phyloP scores from a whole-genome alignment of 1,284 basidiomycete genomes.

The Somion occarium region DNA sequence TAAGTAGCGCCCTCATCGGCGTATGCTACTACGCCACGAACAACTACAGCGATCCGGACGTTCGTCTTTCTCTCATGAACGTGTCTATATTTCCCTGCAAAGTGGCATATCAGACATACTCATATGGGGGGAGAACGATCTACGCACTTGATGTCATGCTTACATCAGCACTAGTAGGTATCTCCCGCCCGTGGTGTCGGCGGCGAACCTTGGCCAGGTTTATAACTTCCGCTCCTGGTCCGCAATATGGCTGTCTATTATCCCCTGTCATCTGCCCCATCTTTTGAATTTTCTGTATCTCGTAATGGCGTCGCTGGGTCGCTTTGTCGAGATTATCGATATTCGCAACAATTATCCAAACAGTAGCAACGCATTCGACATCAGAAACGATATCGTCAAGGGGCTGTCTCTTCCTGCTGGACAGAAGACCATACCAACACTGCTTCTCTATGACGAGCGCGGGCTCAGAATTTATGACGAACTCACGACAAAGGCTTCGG shows the following conservation, averaged over 20 bases:
- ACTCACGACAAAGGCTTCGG: constrained; percentile 76
- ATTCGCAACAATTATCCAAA: constrained; percentile 32
- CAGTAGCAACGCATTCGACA: constrained; percentile 13
- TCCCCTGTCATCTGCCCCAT: neutral
- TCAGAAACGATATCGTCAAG: constrained; percentile 40
- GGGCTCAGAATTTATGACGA: constrained; percentile 82
- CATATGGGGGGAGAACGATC: too few species aligned
- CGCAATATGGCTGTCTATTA: neutral
- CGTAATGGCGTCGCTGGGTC: neutral
- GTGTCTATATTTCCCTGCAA: too few species aligned
- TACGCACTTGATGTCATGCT: constrained; percentile 3
- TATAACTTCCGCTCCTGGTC: neutral
- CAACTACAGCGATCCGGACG: too few species aligned
- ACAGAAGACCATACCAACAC: constrained; percentile 72
- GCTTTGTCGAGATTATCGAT: constrained; percentile 43
- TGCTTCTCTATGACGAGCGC: constrained; percentile 83
- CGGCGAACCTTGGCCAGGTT: neutral
- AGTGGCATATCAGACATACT: too few species aligned
- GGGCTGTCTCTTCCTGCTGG: constrained; percentile 53
- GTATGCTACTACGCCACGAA: too few species aligned
- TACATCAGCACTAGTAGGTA: neutral
- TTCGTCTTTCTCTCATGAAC: too few species aligned
- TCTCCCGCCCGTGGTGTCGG: neutral
- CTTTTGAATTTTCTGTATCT: neutral
- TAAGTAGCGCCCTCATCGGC: too few species aligned